phyloP scores from a whole-genome alignment of 208 protist genomes.

The Leishmania arabica region DNA sequence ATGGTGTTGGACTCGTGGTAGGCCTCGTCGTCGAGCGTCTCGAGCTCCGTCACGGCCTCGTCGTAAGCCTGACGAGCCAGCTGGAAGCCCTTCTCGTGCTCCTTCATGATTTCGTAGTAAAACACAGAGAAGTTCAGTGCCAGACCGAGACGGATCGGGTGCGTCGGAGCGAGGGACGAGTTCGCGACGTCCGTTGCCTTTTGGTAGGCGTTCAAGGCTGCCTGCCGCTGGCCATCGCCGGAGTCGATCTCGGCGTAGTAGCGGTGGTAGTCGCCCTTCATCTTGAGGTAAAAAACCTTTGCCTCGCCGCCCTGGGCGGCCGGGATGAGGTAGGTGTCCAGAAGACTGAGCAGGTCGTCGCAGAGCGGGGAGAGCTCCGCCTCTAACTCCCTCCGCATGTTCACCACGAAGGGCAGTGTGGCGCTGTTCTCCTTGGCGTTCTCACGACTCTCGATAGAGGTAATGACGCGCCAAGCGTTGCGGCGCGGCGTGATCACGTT shows the following conservation, averaged over 20 bases:
- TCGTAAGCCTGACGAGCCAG: conserved; percentile 95
- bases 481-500: conserved; percentile 99
- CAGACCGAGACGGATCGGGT: conserved; percentile 99
- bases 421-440: conserved; percentile 86
- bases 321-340: conserved; percentile 98
- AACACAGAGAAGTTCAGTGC: conserved; percentile 99
- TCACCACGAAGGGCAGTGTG: conserved; percentile 91
- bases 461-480: conserved; percentile 98
- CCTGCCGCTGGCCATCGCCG: conserved; percentile 84
- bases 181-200: conserved; percentile 90
- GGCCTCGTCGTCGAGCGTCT: conserved; percentile 97
- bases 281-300: conserved; percentile 97
- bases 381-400: conserved; percentile 97
- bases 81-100: conserved; percentile 93
- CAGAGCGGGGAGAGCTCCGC: conserved; percentile 98
- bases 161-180: conserved; percentile 92
- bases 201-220: conserved; percentile 89
- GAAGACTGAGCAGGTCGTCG: conserved; percentile 96
- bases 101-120: conserved; percentile 99
- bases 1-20: conserved; percentile 99
- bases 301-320: conserved; percentile 86
- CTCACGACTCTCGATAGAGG: conserved; percentile 97
- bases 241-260: conserved; percentile 98
- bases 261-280: conserved; percentile 97
- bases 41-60: conserved; percentile 97